Conservation (phyloP, 1,284 basidiomycete species). For the Cryptococcus wingfieldii region DNA sequence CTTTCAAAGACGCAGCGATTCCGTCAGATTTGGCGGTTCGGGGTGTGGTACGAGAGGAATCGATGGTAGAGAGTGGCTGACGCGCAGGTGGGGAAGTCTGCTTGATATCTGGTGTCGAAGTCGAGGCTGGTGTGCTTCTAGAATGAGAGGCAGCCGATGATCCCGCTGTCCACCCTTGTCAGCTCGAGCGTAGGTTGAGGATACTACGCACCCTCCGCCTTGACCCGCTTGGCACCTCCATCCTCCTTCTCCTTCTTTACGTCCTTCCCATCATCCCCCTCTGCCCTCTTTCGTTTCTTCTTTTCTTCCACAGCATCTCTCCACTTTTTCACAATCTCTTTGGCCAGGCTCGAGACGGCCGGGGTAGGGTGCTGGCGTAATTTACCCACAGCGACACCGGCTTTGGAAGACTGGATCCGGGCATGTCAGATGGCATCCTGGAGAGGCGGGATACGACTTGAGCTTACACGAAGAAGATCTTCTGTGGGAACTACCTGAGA, state of each 20-base stretch:
- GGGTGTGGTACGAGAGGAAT: constrained; percentile 48
- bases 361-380: constrained; percentile 69
- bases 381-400: constrained; percentile 88
- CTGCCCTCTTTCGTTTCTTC: constrained; percentile 53
- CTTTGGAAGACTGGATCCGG: constrained; percentile 59
- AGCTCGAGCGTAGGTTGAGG: not conserved
- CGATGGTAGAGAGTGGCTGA: constrained; percentile 48
- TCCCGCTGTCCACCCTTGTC: constrained; percentile 1
- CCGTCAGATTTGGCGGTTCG: constrained; percentile 68
- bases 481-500: constrained; percentile 77
- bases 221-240: constrained; percentile 29
- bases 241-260: constrained; percentile 24
- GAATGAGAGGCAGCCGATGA: constrained; percentile 15
- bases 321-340: constrained; percentile 91
- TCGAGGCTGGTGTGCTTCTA: constrained; percentile 11
- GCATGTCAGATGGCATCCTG: not conserved
- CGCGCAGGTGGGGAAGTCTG: constrained; percentile 13
- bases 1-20: constrained; percentile 49
- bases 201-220: constrained; percentile 28
- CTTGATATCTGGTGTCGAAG: constrained; percentile 5
- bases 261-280: constrained; percentile 30
- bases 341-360: constrained; percentile 74
- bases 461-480: constrained; percentile 71
- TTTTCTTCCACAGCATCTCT: constrained; percentile 76
- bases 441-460: constrained; percentile 43